Base-by-base conservation (phyloP, 2,329 filamentous ascomycete genomes). In the Ophiocordyceps camponoti-floridani region DNA sequence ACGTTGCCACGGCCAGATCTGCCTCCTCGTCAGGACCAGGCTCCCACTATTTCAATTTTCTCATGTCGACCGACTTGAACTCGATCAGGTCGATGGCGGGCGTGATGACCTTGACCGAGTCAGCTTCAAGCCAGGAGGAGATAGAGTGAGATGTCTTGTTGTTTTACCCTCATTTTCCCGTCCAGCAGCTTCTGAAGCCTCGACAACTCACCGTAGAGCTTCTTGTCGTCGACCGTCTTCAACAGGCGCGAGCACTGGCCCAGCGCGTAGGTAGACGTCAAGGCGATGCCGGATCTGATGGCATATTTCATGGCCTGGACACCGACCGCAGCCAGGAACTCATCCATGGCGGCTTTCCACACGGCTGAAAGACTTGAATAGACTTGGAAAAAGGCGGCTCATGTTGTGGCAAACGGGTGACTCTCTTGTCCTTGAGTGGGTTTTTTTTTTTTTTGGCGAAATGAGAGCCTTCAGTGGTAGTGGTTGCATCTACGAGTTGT, bases 81-180 rank as follows among this genome's bases (percentile, higher is more conserved):
- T 94, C 85, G 53, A 94, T 86, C 68, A 94, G 79, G 58, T 94
- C 86, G 55, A 94, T 89, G 10, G 86, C 84, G 1, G 88, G 88
- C 11, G 86, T 87, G 41, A 95, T 79, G 51, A 94, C 85, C 78
- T 85, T 49, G 30, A 37, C 3, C 23, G 23, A 19, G 38, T 45
- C 35, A 45, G 43, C 42, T 9, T 16, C 16, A 4, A 38, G 5
- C 11, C 35, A 18, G 12, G 13, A 5, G 14, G 40, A 23, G 5
- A 23, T 19, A 19, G 28, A 11, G 3, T 18, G 35, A 19, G 5
- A 38, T 6, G 4, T n/a, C 35, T 8, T n/a, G 13, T 38, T 11
- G 16, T 19, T 59, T 4, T 49, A 83, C 82, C 62, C 79, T 82
- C 54, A 96, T 94, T 60, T 94, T 96, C 60, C 74, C 79, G 53